Percentiles rank a stretch among this genome's conserved stretches.
These are phyloP conservation scores for Erythrobasidium hasegawianum DNA, from an alignment of 1,284 basidiomycete genomes.

Conservation along the genomic window DNA sequence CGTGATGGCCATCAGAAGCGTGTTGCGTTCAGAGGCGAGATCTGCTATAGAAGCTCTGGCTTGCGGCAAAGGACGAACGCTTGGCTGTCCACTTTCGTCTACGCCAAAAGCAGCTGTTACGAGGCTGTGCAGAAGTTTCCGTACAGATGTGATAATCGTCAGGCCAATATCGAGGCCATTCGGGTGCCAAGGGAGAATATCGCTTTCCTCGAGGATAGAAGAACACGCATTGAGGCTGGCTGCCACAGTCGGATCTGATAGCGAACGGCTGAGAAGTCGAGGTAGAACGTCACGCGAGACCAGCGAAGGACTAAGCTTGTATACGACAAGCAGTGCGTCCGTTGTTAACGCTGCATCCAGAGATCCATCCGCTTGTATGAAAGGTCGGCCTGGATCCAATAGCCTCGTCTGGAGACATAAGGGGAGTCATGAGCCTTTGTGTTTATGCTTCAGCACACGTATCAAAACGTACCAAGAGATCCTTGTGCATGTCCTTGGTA, in stretches of 20 bases:
- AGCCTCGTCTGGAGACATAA: not conserved
- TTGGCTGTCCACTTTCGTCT: not conserved
- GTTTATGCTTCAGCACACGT: not conserved
- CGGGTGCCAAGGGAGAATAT: not conserved
- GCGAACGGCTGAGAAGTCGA: conserved; percentile 1
- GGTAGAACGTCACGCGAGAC: conserved; percentile 5
- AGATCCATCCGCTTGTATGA: not conserved
- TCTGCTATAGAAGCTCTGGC: conserved; percentile 9
- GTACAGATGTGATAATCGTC: not conserved
- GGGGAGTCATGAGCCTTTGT: not conserved
- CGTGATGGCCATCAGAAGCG: conserved; percentile 8
- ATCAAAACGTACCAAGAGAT: not conserved
- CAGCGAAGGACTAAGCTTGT: not conserved
- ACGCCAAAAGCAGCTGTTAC: conserved; percentile 21
- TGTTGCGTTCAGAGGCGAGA: conserved; percentile 14
- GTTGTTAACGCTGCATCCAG: conserved; percentile 7
- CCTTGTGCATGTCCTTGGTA: conserved; percentile 25
- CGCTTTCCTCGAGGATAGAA: not conserved
- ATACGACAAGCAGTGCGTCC: conserved; percentile 1
- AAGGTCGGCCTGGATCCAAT: conserved; percentile 10
- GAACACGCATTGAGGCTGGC: conserved; percentile 8
- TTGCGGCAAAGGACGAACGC: not conserved
- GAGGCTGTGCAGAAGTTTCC: conserved; percentile 14
- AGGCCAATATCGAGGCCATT: not conserved
- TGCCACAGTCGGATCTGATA: not conserved